Percentiles rank a stretch among this genome's conserved stretches.
phyloP scores from a whole-genome alignment of 129 eudicot genomes.

The Ambrosia artemisiifolia region DNA sequence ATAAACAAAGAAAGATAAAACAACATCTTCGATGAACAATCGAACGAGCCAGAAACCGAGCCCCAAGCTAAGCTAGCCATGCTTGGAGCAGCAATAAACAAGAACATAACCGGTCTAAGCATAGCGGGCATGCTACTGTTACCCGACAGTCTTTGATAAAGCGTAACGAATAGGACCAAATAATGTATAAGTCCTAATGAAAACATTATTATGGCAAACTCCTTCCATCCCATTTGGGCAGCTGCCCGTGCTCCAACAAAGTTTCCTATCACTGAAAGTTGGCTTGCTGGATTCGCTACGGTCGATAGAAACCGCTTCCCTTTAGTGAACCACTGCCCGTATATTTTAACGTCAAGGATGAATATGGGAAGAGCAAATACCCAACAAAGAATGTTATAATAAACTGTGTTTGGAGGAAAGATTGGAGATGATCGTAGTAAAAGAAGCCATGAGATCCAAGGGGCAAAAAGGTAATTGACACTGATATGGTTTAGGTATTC shows the following conservation, averaged over 20 bases:
- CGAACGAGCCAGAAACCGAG: constrained; percentile 51
- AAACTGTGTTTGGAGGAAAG: not conserved
- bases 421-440: constrained; percentile 46
- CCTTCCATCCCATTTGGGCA: constrained; percentile 56
- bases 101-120: constrained; percentile 59
- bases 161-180: constrained; percentile 57
- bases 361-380: constrained; percentile 44
- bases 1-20: constrained; percentile 63
- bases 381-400: constrained; percentile 32
- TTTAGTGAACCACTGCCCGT: constrained; percentile 61
- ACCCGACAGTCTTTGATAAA: constrained; percentile 49
- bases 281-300: constrained; percentile 59
- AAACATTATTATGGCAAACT: constrained; percentile 47
- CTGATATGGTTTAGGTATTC: constrained; percentile 59
- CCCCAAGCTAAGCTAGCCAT: constrained; percentile 72
- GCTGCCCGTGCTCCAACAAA: constrained; percentile 52
- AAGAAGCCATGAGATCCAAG: constrained; percentile 66
- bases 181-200: constrained; percentile 51
- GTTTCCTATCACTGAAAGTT: constrained; percentile 52
- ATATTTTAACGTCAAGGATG: constrained; percentile 48
- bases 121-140: constrained; percentile 34
- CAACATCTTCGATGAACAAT: constrained; percentile 53
- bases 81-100: constrained; percentile 63
- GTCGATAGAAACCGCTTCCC: constrained; percentile 46
- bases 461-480: constrained; percentile 69